phyloP scores from a whole-genome alignment of 1,284 basidiomycete genomes.

The Termitomyces sp. region DNA sequence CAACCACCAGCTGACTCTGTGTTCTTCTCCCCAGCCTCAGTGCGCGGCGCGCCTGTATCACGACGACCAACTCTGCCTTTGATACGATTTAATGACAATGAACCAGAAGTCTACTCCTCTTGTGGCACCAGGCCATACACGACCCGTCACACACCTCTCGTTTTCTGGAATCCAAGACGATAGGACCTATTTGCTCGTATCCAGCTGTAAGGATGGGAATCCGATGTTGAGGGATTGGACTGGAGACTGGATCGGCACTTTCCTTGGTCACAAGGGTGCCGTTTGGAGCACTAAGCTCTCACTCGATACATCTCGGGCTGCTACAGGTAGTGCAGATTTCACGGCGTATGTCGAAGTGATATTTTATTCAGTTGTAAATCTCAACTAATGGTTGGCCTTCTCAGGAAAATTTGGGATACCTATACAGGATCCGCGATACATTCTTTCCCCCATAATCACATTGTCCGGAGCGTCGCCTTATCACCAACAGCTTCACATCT shows the following conservation, averaged over 20 bases:
- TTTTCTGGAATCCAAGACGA: slow-evolving; percentile 85
- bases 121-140: slow-evolving; percentile 75
- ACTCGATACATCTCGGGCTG: slow-evolving; percentile 80
- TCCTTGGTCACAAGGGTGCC: slow-evolving; percentile 97
- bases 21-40: slow-evolving; percentile 36
- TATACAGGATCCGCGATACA: slow-evolving; percentile 83
- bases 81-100: slow-evolving; percentile 46
- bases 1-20: slow-evolving; percentile 24
- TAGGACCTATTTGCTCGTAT: slow-evolving; percentile 82
- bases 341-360: slow-evolving; percentile 69
- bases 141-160: slow-evolving; percentile 91
- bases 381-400: slow-evolving; percentile 10
- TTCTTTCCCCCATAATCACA: slow-evolving; percentile 96
- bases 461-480: slow-evolving; percentile 92
- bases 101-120: slow-evolving; percentile 66
- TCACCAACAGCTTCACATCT: slow-evolving; percentile 64
- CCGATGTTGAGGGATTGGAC: slow-evolving; percentile 96
- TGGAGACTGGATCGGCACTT: slow-evolving; percentile 98
- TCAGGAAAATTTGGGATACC: slow-evolving; percentile 96
- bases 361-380: background rate
- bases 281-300: slow-evolving; percentile 97
- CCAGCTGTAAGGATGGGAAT: slow-evolving; percentile 95
- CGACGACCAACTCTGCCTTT: slow-evolving; percentile 30
- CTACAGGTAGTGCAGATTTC: slow-evolving; percentile 95
- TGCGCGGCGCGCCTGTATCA: slow-evolving; percentile 59